Evolutionary conservation across 2,329 filamentous ascomycete genomes (phyloP), one percentile per base, ranked within the genome.

Genomic region (Arachnopeziza araneosa): DNA sequence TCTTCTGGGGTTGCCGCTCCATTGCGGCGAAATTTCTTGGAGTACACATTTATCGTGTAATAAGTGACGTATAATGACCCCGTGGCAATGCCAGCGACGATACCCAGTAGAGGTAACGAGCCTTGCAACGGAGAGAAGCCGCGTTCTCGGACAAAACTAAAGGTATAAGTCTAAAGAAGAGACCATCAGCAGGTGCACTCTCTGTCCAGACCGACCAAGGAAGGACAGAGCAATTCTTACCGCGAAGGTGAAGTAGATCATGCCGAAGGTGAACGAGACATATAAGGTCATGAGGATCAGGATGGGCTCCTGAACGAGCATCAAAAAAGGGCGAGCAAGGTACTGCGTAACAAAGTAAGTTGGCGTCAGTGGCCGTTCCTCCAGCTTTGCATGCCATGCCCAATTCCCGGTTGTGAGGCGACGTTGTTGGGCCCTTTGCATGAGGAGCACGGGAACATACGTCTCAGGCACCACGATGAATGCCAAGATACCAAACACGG

Each of bases 391-490:
- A 9, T 56, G 60, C 6, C 59, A 64, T 12, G 62, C 57, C 26
- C 69, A 68, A 66, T 73, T 68, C 65, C 70, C 61, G 52, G 72
- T 68, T 65, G 73, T 74, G 53, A 58, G 64, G 62, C 62, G 59
- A 19, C 84, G 71, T 10, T 74, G 71, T 21, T 70, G 71, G 4
- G 82, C 82, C 55, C 78, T 77, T 2, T 70, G 68, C 56, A 78
- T 72, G 3, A 84, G 73, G 8, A 85, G 69, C 1, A 78, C 74
- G 0, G 78, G 77, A 0, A 70, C 75, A 48, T 77, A 83, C 0
- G 81, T 80, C 67, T 85, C 82, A 0, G 77, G 78, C 1, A 83
- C 70, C 19, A 77, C 67, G 19, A 80, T 58, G 10, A 79, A 61
- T 0, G 73, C 76, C n/a, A 80, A 60, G 1, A 74, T 50, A 1